These are phyloP conservation scores for Claviceps sp. DNA, from an alignment of 2,329 filamentous ascomycete genomes.

Conservation along the genomic window DNA sequence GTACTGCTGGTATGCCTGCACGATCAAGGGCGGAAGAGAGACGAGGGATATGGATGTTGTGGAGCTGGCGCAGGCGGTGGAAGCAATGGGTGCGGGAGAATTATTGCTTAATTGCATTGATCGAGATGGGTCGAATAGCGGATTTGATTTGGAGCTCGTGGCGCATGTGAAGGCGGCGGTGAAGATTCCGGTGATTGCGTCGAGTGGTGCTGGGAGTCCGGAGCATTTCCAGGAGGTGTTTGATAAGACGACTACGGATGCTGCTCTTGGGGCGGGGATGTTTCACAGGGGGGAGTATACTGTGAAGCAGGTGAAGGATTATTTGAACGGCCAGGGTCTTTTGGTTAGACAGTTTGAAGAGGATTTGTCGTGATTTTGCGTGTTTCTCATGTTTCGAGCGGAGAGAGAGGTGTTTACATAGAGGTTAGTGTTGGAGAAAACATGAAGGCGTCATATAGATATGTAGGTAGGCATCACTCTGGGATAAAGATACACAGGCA, in stretches of 20 bases:
- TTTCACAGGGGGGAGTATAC: slow-evolving; percentile 95
- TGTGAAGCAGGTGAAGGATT: slow-evolving; percentile 84
- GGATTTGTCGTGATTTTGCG: slow-evolving; percentile 20
- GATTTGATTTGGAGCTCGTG: slow-evolving; percentile 90
- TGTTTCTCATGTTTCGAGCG: neutral
- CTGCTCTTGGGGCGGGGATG: slow-evolving; percentile 90
- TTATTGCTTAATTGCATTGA: slow-evolving; percentile 96
- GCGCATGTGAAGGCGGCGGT: slow-evolving; percentile 75
- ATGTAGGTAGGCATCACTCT: too few species aligned
- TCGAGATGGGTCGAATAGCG: slow-evolving; percentile 85
- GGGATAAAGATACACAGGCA: too few species aligned
- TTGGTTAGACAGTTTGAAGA: slow-evolving; percentile 69
- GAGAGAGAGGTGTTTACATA: neutral
- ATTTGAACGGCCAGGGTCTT: slow-evolving; percentile 56
- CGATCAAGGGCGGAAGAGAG: slow-evolving; percentile 88
- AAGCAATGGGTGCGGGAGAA: slow-evolving; percentile 92
- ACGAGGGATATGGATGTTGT: slow-evolving; percentile 88
- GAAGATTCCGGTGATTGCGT: slow-evolving; percentile 88
- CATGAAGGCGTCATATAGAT: too few species aligned
- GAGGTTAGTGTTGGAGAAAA: neutral
- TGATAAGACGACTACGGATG: slow-evolving; percentile 70
- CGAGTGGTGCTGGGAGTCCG: slow-evolving; percentile 80
- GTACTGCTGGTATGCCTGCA: slow-evolving; percentile 95
- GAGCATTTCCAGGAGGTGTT: slow-evolving; percentile 88
- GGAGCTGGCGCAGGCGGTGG: slow-evolving; percentile 75